Conservation (phyloP, 352 stramenopile species). For the Pythium folliculosum region DNA sequence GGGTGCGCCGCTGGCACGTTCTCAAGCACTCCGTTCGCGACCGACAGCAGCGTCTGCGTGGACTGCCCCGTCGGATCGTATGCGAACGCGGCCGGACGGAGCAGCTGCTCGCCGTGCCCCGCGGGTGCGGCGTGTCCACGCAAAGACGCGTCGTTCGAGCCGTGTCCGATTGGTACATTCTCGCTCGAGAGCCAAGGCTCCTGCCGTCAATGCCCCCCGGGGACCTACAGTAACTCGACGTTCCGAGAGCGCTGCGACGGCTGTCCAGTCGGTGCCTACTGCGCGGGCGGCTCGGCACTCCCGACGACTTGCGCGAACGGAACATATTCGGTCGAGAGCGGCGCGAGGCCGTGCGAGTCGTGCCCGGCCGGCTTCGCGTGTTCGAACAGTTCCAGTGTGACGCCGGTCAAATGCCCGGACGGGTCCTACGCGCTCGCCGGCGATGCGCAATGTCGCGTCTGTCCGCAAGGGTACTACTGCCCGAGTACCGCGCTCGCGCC, state of each 20-base stretch:
- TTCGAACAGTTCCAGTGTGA: neutral
- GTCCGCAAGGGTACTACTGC: slow-evolving; percentile 39
- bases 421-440: slow-evolving; percentile 49
- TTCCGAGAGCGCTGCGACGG: slow-evolving; percentile 14
- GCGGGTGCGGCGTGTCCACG: slow-evolving; percentile 14
- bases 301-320: slow-evolving; percentile 38
- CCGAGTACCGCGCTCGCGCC: slow-evolving; percentile 11
- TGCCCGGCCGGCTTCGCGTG: slow-evolving; percentile 49
- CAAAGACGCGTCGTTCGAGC: slow-evolving; percentile 6
- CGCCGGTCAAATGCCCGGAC: slow-evolving; percentile 24
- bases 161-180: slow-evolving; percentile 26
- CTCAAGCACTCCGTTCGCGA: slow-evolving; percentile 38
- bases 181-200: slow-evolving; percentile 1
- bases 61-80: slow-evolving; percentile 50
- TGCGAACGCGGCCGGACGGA: slow-evolving; percentile 34
- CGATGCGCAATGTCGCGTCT: slow-evolving; percentile 42
- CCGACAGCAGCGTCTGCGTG: slow-evolving; percentile 30
- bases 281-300: slow-evolving; percentile 30
- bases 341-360: slow-evolving; percentile 33
- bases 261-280: slow-evolving; percentile 59
- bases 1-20: slow-evolving; percentile 47
- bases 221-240: slow-evolving; percentile 35
- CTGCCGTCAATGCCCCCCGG: slow-evolving; percentile 38
- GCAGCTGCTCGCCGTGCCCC: slow-evolving; percentile 33
- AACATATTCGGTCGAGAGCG: slow-evolving; percentile 34